A percentile compares a stretch with the other conserved stretches of the same genome.
Evolutionary conservation across 108 stramenopile genomes (phyloP).

Genomic region (Mediolabrus comicus): DNA sequence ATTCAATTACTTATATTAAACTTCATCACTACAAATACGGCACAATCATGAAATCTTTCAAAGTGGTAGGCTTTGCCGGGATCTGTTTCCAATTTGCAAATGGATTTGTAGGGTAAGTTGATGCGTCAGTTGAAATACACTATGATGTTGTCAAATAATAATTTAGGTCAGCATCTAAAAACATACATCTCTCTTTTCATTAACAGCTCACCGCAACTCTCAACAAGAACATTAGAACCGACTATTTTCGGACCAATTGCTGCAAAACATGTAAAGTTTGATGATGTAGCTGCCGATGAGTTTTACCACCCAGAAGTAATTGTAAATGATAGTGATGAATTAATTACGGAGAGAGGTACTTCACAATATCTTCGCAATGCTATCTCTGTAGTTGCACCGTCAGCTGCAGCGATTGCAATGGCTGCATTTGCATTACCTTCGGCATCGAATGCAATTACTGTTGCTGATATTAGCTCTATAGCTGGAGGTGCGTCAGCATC

Average conservation of each 20-base stretch:
- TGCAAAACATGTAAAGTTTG: not conserved
- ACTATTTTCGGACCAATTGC: conserved; percentile 1
- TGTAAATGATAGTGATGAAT: not conserved
- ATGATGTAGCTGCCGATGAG: conserved; percentile 4
- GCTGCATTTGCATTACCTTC: conserved; percentile 23
- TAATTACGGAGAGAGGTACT: conserved; percentile 1
- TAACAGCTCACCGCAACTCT: conserved; percentile 7
- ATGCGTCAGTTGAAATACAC: not conserved
- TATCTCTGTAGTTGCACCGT: conserved; percentile 15
- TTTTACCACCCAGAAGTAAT: not conserved
- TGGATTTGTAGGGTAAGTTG: conserved; percentile 29
- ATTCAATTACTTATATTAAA: not conserved
- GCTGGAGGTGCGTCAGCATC: conserved; percentile 18
- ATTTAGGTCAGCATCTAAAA: not conserved
- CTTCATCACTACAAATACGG: conserved; percentile 1
- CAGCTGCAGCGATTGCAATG: conserved; percentile 18
- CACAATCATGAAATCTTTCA: conserved; percentile 6
- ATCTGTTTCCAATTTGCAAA: conserved; percentile 9
- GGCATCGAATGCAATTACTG: conserved; percentile 42
- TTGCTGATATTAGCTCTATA: conserved; percentile 31
- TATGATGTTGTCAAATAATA: not conserved
- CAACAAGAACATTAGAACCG: conserved; percentile 3
- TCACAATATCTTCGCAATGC: conserved; percentile 1
- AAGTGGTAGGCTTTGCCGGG: not conserved
- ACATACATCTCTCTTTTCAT: not conserved